A percentile compares a stretch with the other conserved stretches of the same genome.
Evolutionary conservation across 345 rosid species (phyloP).

Genomic region (Eucalyptus dawsonii): DNA sequence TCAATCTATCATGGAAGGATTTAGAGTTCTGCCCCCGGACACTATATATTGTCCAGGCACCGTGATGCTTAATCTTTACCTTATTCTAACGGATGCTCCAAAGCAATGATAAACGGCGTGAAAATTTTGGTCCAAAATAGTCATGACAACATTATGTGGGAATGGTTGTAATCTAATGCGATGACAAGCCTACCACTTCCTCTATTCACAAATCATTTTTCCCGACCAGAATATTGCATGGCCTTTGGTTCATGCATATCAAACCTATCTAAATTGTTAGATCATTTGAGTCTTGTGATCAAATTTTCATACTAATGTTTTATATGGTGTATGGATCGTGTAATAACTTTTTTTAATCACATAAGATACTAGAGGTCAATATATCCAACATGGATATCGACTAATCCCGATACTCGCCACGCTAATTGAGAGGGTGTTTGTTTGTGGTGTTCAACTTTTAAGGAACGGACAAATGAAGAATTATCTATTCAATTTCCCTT

Average conservation of each 20-base stretch:
- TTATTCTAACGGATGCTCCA: neutral
- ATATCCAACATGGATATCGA: neutral
- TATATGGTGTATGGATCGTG: rapidly evolving
- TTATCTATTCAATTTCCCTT: neutral
- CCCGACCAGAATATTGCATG: rapidly evolving
- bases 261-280: neutral
- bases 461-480: neutral
- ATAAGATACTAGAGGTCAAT: neutral
- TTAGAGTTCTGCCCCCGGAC: neutral
- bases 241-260: neutral
- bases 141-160: neutral
- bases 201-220: neutral
- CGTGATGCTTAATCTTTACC: neutral
- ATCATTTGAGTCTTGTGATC: neutral
- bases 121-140: neutral
- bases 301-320: neutral
- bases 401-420: neutral
- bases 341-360: neutral
- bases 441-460: neutral
- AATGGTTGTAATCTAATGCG: neutral
- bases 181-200: too few species aligned
- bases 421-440: neutral
- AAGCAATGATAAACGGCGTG: neutral
- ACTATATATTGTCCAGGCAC: too few species aligned
- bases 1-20: neutral